Evolutionary conservation across 2,329 filamentous ascomycete species (phyloP).

Genomic region (Penicillium rolfsii): DNA sequence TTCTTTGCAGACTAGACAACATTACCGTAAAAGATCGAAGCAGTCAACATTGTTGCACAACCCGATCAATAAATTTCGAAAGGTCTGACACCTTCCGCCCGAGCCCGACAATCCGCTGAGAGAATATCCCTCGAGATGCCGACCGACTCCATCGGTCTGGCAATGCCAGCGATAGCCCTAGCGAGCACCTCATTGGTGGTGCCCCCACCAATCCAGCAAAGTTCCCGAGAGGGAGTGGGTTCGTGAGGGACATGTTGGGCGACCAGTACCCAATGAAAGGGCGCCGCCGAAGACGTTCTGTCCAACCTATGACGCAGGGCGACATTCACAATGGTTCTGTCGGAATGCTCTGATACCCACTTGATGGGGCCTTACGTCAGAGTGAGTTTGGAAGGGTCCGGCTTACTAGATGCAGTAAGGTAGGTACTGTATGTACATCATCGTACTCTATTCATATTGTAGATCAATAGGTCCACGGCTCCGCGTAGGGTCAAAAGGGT

Average conservation of each 20-base stretch:
- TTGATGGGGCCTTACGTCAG: constrained; percentile 18
- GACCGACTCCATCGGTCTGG: not conserved
- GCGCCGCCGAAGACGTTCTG: not conserved
- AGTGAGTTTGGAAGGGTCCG: not conserved
- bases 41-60: not conserved
- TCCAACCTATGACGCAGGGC: constrained; percentile 18
- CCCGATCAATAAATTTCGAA: not conserved
- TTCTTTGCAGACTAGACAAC: not conserved
- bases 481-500: not conserved
- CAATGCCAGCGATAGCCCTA: not conserved
- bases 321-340: constrained; percentile 12
- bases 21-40: not conserved
- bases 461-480: not conserved
- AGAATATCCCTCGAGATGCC: not conserved
- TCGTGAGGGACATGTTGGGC: not conserved
- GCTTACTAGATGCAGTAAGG: too few relatives aligned
- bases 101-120: not conserved
- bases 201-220: not conserved
- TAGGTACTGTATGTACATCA: too few relatives aligned
- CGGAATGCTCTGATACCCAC: constrained; percentile 22
- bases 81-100: not conserved
- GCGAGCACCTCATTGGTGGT: not conserved
- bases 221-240: not conserved
- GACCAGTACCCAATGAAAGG: constrained; percentile 10
- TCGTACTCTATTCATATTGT: not conserved